These are phyloP conservation scores for Auriscalpium vulgare DNA, from an alignment of 768 basidiomycete species.

Conservation along the genomic window DNA sequence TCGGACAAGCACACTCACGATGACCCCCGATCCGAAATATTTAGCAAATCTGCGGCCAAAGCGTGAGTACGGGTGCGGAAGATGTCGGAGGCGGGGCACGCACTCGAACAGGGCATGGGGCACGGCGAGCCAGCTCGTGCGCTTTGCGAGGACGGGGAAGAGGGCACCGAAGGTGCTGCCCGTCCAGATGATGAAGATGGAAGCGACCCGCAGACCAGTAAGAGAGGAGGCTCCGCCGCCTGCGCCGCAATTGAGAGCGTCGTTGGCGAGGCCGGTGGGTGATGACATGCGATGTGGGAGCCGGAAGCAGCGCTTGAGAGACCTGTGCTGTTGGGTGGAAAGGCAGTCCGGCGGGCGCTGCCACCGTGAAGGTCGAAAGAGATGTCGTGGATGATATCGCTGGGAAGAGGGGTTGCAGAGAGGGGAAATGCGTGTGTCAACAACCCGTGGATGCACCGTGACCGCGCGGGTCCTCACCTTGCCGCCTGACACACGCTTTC, in stretches of 20 bases:
- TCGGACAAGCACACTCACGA: conserved; percentile 2
- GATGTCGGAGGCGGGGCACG: conserved; percentile 18
- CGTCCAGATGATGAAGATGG: conserved; percentile 66
- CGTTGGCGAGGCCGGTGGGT: background rate
- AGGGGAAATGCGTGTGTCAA: background rate
- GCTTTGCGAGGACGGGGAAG: conserved; percentile 61
- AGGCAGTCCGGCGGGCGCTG: too few relatives aligned
- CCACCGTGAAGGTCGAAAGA: background rate
- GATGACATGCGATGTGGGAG: background rate
- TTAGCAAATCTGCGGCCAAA: conserved; percentile 7
- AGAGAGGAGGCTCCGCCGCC: conserved; percentile 44
- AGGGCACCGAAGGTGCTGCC: conserved; percentile 54
- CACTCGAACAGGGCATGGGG: conserved; percentile 66
- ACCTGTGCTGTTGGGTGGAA: too few relatives aligned
- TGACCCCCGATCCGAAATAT: conserved; percentile 11
- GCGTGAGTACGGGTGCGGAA: background rate
- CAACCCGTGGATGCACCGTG: background rate
- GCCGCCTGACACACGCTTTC: background rate
- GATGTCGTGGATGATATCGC: background rate
- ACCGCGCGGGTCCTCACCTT: background rate
- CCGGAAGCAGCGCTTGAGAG: too few relatives aligned
- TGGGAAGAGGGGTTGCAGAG: background rate
- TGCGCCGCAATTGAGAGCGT: conserved; percentile 33
- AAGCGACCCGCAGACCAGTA: conserved; percentile 53
- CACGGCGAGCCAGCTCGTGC: conserved; percentile 43